Percentiles rank a stretch among this genome's conserved stretches.
These are phyloP conservation scores for Santalum album DNA, from an alignment of 164 flowering plant species.

Conservation along the genomic window DNA sequence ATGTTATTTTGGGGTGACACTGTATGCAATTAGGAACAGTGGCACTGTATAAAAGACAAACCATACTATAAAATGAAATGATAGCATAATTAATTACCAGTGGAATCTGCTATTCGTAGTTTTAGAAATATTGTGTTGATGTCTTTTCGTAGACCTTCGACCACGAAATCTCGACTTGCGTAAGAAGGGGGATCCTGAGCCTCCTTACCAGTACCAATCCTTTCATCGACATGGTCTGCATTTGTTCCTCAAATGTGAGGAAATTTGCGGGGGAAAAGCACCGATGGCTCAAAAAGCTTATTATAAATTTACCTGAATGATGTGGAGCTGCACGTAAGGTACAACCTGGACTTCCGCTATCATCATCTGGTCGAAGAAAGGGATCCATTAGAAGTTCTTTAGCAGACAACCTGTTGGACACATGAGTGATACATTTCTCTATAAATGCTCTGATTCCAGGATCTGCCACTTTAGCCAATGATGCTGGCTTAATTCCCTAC, in stretches of 20 bases:
- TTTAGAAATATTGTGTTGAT: constrained; percentile 68
- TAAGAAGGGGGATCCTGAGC: constrained; percentile 19
- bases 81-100: constrained; percentile 38
- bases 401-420: constrained; percentile 65
- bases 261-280: background rate
- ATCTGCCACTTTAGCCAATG: constrained; percentile 81
- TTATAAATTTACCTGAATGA: constrained; percentile 26
- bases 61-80: background rate
- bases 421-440: constrained; percentile 83
- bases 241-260: constrained; percentile 10
- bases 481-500: constrained; percentile 93
- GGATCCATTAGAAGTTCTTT: constrained; percentile 74
- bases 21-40: too few species aligned
- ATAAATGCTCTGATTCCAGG: constrained; percentile 59
- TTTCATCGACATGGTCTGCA: constrained; percentile 27
- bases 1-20: too few species aligned
- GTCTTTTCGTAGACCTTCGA: constrained; percentile 76
- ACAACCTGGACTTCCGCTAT: constrained; percentile 30
- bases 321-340: constrained; percentile 16
- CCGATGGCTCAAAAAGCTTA: background rate
- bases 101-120: constrained; percentile 64
- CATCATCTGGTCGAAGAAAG: constrained; percentile 55
- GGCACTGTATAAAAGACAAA: too few species aligned
- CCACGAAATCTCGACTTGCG: constrained; percentile 45
- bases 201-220: constrained; percentile 9